Conservation (phyloP, 768 basidiomycete genomes). For the Fistulinella prunicolor region DNA sequence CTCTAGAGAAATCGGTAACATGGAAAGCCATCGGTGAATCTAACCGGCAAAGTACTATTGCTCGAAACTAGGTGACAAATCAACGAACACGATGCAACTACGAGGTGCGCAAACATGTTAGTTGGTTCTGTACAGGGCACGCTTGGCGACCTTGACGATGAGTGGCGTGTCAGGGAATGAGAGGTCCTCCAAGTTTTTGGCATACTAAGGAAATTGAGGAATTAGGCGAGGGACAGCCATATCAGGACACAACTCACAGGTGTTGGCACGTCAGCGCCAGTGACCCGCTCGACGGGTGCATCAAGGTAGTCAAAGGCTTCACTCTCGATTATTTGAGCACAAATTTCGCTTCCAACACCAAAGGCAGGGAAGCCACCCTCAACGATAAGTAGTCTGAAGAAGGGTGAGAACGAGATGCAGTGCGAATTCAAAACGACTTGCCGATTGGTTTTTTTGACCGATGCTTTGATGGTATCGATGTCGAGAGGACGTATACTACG, state of each 20-base stretch:
- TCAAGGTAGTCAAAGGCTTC: constrained; percentile 99
- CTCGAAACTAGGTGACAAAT: constrained; percentile 12
- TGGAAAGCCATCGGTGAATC: too few relatives aligned
- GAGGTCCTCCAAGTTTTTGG: constrained; percentile 81
- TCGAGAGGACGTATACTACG: constrained; percentile 95
- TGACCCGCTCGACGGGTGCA: constrained; percentile 95
- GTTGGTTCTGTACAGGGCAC: constrained; percentile 86
- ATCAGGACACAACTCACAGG: constrained; percentile 56
- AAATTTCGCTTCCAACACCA: constrained; percentile 98
- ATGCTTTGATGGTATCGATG: constrained; percentile 94
- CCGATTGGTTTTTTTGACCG: constrained; percentile 99
- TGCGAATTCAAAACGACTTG: constrained; percentile 31
- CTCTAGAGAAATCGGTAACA: constrained; percentile 15
- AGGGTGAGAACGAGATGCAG: constrained; percentile 1
- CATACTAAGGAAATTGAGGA: constrained; percentile 57
- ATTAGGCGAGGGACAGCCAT: constrained; percentile 10
- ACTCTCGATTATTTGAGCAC: constrained; percentile 95
- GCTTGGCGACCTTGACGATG: constrained; percentile 93
- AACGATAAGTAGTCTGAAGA: constrained; percentile 76
- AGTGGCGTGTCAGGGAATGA: constrained; percentile 92
- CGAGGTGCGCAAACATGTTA: constrained; percentile 34
- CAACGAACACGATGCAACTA: constrained; percentile 10
- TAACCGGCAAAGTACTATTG: constrained; percentile 20
- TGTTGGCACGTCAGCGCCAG: constrained; percentile 96
- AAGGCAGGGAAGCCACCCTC: constrained; percentile 99